phyloP scores from a whole-genome alignment of 768 basidiomycete species.

The Hebeloma cylindrosporum region DNA sequence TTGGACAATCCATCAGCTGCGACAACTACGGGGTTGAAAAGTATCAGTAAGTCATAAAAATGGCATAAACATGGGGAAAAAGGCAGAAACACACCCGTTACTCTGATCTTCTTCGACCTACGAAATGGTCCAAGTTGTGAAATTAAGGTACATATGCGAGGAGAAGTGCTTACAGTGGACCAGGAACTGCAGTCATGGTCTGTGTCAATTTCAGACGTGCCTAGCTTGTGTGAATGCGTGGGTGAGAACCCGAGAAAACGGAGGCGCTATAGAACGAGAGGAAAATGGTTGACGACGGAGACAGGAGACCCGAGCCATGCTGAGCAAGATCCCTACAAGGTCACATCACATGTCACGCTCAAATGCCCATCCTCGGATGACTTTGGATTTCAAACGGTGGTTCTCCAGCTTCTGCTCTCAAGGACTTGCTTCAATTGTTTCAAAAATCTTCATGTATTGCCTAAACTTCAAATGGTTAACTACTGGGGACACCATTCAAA shows the following conservation, averaged over 20 bases:
- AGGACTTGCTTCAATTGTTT: no score
- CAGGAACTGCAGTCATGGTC: conserved; percentile 47
- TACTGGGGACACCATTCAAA: no score
- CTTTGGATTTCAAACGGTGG: no score
- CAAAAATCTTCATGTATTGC: no score
- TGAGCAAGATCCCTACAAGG: conserved; percentile 18
- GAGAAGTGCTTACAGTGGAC: conserved; percentile 40
- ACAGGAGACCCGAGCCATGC: conserved; percentile 11
- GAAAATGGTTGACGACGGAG: conserved; percentile 11
- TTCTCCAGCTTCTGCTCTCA: no score
- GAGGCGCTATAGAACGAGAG: neutral
- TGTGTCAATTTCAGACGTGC: neutral
- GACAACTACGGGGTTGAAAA: conserved; percentile 65
- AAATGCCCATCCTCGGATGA: no score
- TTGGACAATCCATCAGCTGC: conserved; percentile 93
- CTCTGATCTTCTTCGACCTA: conserved; percentile 73
- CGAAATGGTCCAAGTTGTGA: conserved; percentile 8
- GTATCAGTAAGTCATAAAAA: conserved; percentile 2
- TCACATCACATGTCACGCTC: conserved; percentile 18
- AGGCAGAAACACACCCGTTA: conserved; percentile 59
- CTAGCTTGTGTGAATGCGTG: neutral
- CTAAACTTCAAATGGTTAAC: no score
- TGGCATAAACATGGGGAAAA: neutral
- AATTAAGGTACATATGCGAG: conserved; percentile 5
- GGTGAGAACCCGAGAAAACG: neutral